Conservation (phyloP, 1,284 basidiomycete genomes). For the Heterobasidion irregulare region DNA sequence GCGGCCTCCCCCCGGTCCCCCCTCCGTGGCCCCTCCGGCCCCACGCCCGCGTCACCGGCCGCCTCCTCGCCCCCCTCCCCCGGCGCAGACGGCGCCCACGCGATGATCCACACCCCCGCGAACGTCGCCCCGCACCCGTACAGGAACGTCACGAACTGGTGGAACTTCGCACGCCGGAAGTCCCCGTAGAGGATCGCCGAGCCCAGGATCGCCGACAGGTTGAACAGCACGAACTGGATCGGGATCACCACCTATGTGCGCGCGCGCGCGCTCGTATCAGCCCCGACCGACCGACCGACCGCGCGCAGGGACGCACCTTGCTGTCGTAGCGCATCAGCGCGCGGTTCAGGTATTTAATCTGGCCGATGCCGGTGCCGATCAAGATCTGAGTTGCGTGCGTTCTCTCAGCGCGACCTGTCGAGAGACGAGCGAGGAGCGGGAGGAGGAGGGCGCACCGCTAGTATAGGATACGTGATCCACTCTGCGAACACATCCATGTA, state of each 20-base stretch:
- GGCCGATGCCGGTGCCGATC: constrained; percentile 74
- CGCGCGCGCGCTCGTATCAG: not conserved
- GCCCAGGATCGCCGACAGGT: constrained; percentile 82
- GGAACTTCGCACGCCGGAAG: constrained; percentile 74
- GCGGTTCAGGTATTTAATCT: constrained; percentile 88
- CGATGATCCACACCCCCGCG: constrained; percentile 78
- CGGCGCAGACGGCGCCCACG: constrained; percentile 38
- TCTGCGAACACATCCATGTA: constrained; percentile 69
- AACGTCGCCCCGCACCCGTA: constrained; percentile 82
- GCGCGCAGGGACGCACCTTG: constrained; percentile 40
- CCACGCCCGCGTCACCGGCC: constrained; percentile 16
- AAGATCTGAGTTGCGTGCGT: constrained; percentile 53
- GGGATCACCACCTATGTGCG: constrained; percentile 78
- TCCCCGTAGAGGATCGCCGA: constrained; percentile 93
- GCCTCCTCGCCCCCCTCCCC: constrained; percentile 19
- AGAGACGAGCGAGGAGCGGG: not conserved
- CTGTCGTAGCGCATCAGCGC: constrained; percentile 86
- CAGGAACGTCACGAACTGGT: constrained; percentile 80
- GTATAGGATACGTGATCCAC: constrained; percentile 74
- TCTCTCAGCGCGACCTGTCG: not conserved
- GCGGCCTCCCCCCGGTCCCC: not conserved
- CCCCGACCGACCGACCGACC: no score
- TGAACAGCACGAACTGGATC: constrained; percentile 90
- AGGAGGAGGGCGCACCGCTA: constrained; percentile 41
- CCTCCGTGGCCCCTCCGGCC: constrained; percentile 15